Evolutionary conservation across 352 stramenopile genomes (phyloP).

Genomic region (Poterioochromonas sp.): DNA sequence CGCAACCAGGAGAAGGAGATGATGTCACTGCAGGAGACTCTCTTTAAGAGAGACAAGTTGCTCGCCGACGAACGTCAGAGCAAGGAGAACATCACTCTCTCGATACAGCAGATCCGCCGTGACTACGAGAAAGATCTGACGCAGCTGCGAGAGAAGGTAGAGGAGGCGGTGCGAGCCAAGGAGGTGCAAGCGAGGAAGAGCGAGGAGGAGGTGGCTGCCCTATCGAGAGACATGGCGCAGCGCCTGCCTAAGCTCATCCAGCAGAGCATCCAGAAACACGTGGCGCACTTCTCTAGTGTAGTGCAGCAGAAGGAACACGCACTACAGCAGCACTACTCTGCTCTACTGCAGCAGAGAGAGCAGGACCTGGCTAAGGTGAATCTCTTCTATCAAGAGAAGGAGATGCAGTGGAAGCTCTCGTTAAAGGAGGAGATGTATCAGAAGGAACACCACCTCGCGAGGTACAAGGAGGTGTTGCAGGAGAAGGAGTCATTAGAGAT

Average conservation of each 20-base stretch:
- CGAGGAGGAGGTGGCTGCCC: not conserved
- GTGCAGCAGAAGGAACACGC: not conserved
- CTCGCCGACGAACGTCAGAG: not conserved
- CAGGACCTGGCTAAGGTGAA: not conserved
- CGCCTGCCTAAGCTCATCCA: not conserved
- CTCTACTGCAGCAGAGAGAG: not conserved
- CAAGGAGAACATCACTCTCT: not conserved
- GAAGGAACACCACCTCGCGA: not conserved
- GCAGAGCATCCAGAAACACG: not conserved
- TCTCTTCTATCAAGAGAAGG: not conserved
- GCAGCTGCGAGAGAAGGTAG: not conserved
- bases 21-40: not conserved
- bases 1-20: not conserved
- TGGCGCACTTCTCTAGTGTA: not conserved
- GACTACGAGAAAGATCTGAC: not conserved
- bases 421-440: not conserved
- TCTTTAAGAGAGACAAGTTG: slow-evolving; percentile 1
- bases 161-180: not conserved
- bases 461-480: not conserved
- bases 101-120: not conserved
- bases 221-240: not conserved
- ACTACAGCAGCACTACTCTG: not conserved
- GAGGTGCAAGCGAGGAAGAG: not conserved
- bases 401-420: not conserved
- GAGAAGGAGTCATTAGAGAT: not conserved